Base-by-base conservation (phyloP, 345 rosid species). In the Eucalyptus pauciflora region DNA sequence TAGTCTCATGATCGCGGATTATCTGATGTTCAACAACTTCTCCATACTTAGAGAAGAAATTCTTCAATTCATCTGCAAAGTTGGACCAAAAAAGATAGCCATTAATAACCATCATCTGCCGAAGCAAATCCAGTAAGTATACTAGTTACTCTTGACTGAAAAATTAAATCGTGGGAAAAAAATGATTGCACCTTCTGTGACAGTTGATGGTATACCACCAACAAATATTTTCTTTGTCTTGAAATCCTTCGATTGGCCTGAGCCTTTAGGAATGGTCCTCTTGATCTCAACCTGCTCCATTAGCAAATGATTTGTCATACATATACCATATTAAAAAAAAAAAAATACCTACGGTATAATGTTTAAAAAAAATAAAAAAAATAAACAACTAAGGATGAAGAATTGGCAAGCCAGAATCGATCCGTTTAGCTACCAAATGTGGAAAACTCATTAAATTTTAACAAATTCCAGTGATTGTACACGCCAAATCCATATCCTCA, bases 141-240 rank as follows among this genome's bases (percentile, higher is more conserved):
- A 76, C 46, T 9, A 76, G 43, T 37, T 37, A 37, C 46, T 18
- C 83, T 76, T 5, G 8, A 37, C 83, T 41, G 48, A 41, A 76
- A 22, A 20, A 76, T 37, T 45, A 76, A 37, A 76, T 20, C 11
- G 8, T 41, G 2, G 29, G 15, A 20, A 76, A 76, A 76, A 37
- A 64, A 15, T 20, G 48, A 76, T 41, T 76, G 87, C 92, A 96
- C 98, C 99, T 93, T 95, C 98, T 7, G 97, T 94, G 67, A 96
- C 94, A 43, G 94, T 51, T 1, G 97, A 89, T 58, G 99, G 99
- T 62, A 96, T 97, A 83, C 99, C 99, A 88, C 99, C 99, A 76
- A 97, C 95, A 92, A 97, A 97, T 88, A 97, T 96, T 94, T 97
- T 96, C 94, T 94, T 98, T 3, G 99, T 96, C 90, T 94, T 96